phyloP scores from a whole-genome alignment of 352 stramenopile species.

The Globisporangium viniferum region DNA sequence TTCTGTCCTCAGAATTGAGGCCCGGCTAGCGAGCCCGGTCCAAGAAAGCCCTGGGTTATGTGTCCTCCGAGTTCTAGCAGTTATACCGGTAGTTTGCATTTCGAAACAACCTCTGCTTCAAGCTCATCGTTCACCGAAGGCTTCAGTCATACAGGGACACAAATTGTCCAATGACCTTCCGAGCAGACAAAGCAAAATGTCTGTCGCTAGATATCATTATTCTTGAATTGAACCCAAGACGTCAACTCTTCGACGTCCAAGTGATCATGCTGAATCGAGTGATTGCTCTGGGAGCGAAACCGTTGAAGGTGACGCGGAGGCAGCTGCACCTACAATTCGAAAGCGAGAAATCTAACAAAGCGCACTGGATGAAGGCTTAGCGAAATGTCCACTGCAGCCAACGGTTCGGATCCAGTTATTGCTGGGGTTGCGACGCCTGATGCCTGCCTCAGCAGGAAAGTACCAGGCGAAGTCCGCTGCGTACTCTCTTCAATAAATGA shows the following conservation, averaged over 20 bases:
- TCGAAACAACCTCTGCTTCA: too few species aligned
- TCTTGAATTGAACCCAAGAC: neutral
- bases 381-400: neutral
- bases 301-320: neutral
- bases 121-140: neutral
- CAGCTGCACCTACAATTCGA: neutral
- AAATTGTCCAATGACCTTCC: neutral
- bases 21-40: neutral
- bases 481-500: neutral
- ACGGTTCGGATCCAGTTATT: too few species aligned
- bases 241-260: neutral
- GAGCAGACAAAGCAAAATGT: neutral
- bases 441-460: neutral
- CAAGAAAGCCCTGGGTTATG: too few species aligned
- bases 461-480: neutral
- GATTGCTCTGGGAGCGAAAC: neutral
- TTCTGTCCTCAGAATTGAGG: neutral
- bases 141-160: neutral
- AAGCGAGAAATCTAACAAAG: neutral
- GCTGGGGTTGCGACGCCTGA: neutral
- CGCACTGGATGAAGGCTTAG: neutral
- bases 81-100: too few species aligned
- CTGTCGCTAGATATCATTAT: neutral
- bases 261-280: neutral
- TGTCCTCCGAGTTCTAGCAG: too few species aligned